These are phyloP conservation scores for Neofusicoccum kwambonambiense DNA, from an alignment of 2,329 filamentous ascomycete species.

Conservation along the genomic window DNA sequence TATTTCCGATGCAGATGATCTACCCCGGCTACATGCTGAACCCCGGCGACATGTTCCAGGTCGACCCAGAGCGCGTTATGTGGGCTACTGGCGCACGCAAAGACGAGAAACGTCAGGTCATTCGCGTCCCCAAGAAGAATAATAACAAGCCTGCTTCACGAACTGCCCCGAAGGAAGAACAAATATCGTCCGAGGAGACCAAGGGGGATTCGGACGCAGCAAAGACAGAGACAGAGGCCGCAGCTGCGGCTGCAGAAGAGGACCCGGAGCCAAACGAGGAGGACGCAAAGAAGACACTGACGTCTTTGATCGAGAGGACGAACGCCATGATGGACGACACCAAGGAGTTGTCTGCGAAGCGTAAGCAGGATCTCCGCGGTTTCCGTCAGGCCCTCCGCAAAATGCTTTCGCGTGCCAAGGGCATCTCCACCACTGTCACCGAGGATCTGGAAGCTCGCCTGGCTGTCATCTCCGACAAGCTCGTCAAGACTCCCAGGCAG, in stretches of 20 bases:
- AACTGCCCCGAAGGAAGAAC: constrained; percentile 3
- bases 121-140: constrained; percentile 23
- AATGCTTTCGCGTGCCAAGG: constrained; percentile 57
- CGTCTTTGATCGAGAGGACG: constrained; percentile 48
- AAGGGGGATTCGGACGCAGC: constrained; percentile 50
- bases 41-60: constrained; percentile 97
- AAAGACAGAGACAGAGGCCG: constrained; percentile 44
- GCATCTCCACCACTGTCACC: constrained; percentile 36
- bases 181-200: constrained; percentile 35
- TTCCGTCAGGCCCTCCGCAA: constrained; percentile 66
- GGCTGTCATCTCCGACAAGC: constrained; percentile 40
- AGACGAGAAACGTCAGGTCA: constrained; percentile 28
- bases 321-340: constrained; percentile 59
- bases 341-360: constrained; percentile 60
- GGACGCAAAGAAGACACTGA: constrained; percentile 25
- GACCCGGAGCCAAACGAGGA: constrained; percentile 17
- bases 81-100: constrained; percentile 80
- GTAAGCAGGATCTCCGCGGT: constrained; percentile 73
- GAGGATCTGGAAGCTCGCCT: constrained; percentile 45
- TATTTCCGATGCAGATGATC: constrained; percentile 63
- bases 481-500: constrained; percentile 18
- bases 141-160: constrained; percentile 23
- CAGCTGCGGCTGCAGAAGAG: constrained; percentile 24
- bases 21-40: constrained; percentile 93
- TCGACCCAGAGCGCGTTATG: constrained; percentile 84